A percentile compares a stretch with the other conserved stretches of the same genome.
phyloP scores from a whole-genome alignment of 495 filamentous ascomycete species.

The Immersiella caudata region DNA sequence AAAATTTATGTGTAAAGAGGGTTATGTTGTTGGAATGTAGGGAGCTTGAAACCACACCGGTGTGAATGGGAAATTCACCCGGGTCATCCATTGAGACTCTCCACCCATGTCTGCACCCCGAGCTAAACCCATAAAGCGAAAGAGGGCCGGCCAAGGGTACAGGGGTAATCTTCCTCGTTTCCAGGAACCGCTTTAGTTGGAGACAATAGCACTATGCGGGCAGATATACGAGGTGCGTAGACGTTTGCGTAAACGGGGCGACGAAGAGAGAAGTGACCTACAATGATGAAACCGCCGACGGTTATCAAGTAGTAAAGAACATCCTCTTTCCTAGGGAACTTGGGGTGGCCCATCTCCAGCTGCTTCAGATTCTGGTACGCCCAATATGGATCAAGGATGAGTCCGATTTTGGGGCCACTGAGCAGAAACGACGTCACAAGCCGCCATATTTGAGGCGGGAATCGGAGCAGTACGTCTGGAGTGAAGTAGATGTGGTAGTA shows the following conservation, averaged over 20 bases:
- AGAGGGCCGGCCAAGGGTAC: slow-evolving; percentile 64
- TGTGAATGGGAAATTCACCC: slow-evolving; percentile 62
- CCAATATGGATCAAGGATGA: slow-evolving; percentile 86
- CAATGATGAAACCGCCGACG: slow-evolving; percentile 46
- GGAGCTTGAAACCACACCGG: slow-evolving; percentile 76
- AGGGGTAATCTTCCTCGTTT: slow-evolving; percentile 96
- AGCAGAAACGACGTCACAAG: slow-evolving; percentile 73
- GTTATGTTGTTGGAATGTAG: slow-evolving; percentile 66
- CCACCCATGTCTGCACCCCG: slow-evolving; percentile 85
- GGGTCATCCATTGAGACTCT: slow-evolving; percentile 83
- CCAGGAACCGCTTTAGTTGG: slow-evolving; percentile 93
- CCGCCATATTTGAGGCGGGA: slow-evolving; percentile 61
- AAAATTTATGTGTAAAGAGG: neutral
- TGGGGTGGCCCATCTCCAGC: slow-evolving; percentile 45
- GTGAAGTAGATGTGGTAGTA: slow-evolving; percentile 61
- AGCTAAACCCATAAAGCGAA: slow-evolving; percentile 76
- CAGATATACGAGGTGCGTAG: slow-evolving; percentile 81
- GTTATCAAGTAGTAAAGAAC: slow-evolving; percentile 54
- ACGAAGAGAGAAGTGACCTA: slow-evolving; percentile 38
- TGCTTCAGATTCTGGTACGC: slow-evolving; percentile 49
- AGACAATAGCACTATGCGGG: slow-evolving; percentile 79
- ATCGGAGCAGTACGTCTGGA: slow-evolving; percentile 56
- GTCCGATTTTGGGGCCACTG: slow-evolving; percentile 61
- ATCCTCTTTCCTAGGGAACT: slow-evolving; percentile 49
- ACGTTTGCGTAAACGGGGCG: slow-evolving; percentile 1